Base-by-base conservation (phyloP, 768 basidiomycete species). In the Leccinum truebloodii region DNA sequence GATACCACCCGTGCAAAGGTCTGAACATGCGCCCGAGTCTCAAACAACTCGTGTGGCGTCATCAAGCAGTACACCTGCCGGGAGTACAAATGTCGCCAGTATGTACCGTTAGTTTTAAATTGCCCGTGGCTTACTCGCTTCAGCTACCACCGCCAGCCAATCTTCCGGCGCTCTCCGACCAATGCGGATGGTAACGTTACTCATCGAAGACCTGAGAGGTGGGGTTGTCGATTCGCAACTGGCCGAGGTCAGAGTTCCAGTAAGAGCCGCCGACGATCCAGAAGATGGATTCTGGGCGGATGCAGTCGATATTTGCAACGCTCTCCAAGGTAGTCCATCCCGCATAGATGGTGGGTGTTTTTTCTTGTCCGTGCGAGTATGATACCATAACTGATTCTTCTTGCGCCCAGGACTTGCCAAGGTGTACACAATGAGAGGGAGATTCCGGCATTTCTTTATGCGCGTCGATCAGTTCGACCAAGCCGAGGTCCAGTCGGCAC, bases 271-370 rank as follows among this genome's bases (percentile, higher is more conserved):
- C 3, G 80, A 82, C 35, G 73, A 81, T 58, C 73, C 76, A 5
- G 78, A 78, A 39, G 86, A 83, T 64, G 84, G 86, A 5, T 88
- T 80, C 65, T 91, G 89, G 89, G 89, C 84, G 6, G 84, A 89
- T 68, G 87, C 89, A 2, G 78, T 80, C 63, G 84, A 88, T 37
- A 76, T 92, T 41, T 79, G 81, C 51, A 74, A 81, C 13, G 77
- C 79, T 59, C 77, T 91, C 24, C 89, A 92, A 70, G 65, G 70
- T 0, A 79, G 85, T 26, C 84, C 88, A 12, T 82, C 86, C 12
- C 78, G 87, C 61, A 86, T 92, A 55, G 89, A 92, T 70, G 89
- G 89, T 88, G 57, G 51, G 67, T n/a, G 10, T 30, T 34, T 14
- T 12, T 54, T 34, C 3, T 12, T 30, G 30, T 34, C 18, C 4